Evolutionary conservation across 495 filamentous ascomycete species (phyloP).

Genomic region (Lophium mytilinum): DNA sequence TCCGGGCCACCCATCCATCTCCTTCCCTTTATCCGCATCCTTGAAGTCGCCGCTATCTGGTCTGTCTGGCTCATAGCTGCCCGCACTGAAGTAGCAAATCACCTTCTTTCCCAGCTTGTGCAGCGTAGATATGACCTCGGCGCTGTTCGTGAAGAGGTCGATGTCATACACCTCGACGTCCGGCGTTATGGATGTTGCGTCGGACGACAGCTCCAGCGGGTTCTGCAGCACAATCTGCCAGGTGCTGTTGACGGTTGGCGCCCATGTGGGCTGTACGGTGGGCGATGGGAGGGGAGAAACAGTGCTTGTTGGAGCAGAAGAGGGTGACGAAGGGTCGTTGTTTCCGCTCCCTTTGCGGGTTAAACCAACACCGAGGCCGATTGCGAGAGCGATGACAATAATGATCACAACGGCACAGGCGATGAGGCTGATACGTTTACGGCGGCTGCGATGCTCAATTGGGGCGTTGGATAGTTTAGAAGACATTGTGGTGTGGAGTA

Average conservation of each 20-base stretch:
- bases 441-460: neutral
- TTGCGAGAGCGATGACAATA: conserved; percentile 41
- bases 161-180: conserved; percentile 51
- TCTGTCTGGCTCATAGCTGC: conserved; percentile 53
- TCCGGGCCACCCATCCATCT: conserved; percentile 53
- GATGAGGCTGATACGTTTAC: conserved; percentile 15
- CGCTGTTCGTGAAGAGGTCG: conserved; percentile 50
- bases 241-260: conserved; percentile 40
- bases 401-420: conserved; percentile 16
- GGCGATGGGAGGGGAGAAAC: conserved; percentile 17
- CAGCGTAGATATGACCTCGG: conserved; percentile 39
- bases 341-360: conserved; percentile 32
- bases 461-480: neutral
- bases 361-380: conserved; percentile 49
- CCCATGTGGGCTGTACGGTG: conserved; percentile 38
- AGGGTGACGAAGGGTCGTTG: conserved; percentile 5
- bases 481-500: neutral
- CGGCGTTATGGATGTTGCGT: conserved; percentile 31
- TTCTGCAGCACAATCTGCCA: conserved; percentile 44
- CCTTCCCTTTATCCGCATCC: conserved; percentile 42
- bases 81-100: conserved; percentile 70
- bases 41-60: conserved; percentile 48
- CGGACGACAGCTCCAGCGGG: conserved; percentile 37
- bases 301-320: conserved; percentile 2
- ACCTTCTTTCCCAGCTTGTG: conserved; percentile 46